A percentile compares a stretch with the other conserved stretches of the same genome.
These are phyloP conservation scores for Cadophora sp. DNA, from an alignment of 2,329 filamentous ascomycete genomes.

Conservation along the genomic window DNA sequence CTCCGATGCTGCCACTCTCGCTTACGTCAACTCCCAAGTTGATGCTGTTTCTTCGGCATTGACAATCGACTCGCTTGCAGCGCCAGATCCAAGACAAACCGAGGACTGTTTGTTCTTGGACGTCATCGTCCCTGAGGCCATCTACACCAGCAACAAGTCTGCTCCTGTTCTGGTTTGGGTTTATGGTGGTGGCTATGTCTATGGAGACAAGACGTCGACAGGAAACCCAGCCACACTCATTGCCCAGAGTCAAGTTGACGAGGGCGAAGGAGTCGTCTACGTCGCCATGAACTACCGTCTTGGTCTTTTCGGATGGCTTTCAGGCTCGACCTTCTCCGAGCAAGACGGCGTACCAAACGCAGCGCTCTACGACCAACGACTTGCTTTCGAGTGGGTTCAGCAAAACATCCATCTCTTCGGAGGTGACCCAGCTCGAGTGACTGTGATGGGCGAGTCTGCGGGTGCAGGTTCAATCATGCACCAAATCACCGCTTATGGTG, in stretches of 20 bases:
- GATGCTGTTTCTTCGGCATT: neutral
- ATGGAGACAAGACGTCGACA: constrained; percentile 48
- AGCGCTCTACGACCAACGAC: constrained; percentile 59
- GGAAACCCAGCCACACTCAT: constrained; percentile 49
- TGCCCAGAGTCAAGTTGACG: constrained; percentile 34
- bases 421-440: constrained; percentile 57
- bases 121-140: constrained; percentile 49
- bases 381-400: constrained; percentile 65
- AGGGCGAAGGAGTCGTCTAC: constrained; percentile 46
- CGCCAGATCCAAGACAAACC: constrained; percentile 21
- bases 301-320: constrained; percentile 15
- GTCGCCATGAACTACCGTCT: constrained; percentile 44
- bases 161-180: constrained; percentile 56
- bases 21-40: constrained; percentile 1
- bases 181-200: constrained; percentile 54
- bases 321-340: constrained; percentile 34
- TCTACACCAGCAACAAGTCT: constrained; percentile 40
- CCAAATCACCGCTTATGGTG: constrained; percentile 60
- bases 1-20: constrained; percentile 2
- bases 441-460: constrained; percentile 57
- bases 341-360: constrained; percentile 50
- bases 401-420: constrained; percentile 61
- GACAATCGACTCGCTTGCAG: neutral
- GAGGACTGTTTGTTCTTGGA: constrained; percentile 57
- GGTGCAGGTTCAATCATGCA: constrained; percentile 61